These are phyloP conservation scores for Paraconiothyrium sp. DNA, from an alignment of 2,329 filamentous ascomycete species.

Conservation along the genomic window DNA sequence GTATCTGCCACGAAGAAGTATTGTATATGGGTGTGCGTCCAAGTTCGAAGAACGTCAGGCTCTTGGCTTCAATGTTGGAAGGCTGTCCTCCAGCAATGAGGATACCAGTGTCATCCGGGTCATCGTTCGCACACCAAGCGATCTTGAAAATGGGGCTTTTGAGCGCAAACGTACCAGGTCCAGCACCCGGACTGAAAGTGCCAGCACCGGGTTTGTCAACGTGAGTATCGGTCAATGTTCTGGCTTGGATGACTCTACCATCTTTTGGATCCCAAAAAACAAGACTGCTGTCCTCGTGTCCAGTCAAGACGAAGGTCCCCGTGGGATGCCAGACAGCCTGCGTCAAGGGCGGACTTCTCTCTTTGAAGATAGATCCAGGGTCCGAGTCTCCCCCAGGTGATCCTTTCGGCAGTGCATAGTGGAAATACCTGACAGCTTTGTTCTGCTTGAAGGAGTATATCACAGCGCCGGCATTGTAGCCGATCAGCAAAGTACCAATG, in stretches of 20 bases:
- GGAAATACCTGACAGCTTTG: conserved; percentile 77
- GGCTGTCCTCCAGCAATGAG: conserved; percentile 84
- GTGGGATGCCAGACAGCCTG: conserved; percentile 95
- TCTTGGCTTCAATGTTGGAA: conserved; percentile 73
- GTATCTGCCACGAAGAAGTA: conserved; percentile 87
- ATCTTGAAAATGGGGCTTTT: conserved; percentile 82
- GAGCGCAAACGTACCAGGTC: conserved; percentile 63
- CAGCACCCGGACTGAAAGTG: conserved; percentile 52
- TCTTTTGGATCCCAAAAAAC: conserved; percentile 96
- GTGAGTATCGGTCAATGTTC: conserved; percentile 78
- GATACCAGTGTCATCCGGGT: conserved; percentile 91
- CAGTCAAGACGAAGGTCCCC: conserved; percentile 86
- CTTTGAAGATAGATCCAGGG: conserved; percentile 66
- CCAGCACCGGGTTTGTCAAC: conserved; percentile 72
- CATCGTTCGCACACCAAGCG: conserved; percentile 92
- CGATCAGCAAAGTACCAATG: conserved; percentile 88
- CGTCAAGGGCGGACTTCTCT: conserved; percentile 77
- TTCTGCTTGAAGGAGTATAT: conserved; percentile 97
- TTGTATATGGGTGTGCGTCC: conserved; percentile 89
- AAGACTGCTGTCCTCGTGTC: conserved; percentile 88
- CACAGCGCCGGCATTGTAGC: conserved; percentile 87
- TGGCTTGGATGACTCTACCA: conserved; percentile 81
- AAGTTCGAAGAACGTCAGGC: conserved; percentile 88
- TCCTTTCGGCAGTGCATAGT: conserved; percentile 82
- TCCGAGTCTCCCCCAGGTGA: conserved; percentile 82